Evolutionary conservation across 208 protist genomes (phyloP).

Genomic region (Crithidia expoeki): DNA sequence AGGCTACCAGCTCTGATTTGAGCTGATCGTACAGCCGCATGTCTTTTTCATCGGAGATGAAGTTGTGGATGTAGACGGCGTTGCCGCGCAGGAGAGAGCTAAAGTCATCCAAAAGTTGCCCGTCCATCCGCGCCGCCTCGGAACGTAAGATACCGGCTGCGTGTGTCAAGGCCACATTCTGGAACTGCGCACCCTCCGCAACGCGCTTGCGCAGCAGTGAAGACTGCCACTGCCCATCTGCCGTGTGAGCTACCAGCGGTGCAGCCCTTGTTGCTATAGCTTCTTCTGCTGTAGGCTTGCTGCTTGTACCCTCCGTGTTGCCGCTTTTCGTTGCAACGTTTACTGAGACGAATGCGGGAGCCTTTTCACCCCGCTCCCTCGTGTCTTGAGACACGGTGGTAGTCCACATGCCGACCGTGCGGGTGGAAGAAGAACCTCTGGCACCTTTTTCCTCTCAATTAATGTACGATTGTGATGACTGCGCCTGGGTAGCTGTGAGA

Average conservation of each 20-base stretch:
- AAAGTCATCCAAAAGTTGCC: slow-evolving; percentile 78
- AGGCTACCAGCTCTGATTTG: slow-evolving; percentile 71
- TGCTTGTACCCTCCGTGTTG: not conserved
- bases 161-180: slow-evolving; percentile 70
- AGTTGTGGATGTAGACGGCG: slow-evolving; percentile 88
- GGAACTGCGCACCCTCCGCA: slow-evolving; percentile 42
- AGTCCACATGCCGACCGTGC: slow-evolving; percentile 7
- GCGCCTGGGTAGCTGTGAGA: no score
- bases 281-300: not conserved
- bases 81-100: slow-evolving; percentile 68
- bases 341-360: not conserved
- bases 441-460: no score
- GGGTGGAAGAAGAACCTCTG: no score
- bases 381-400: not conserved
- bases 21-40: slow-evolving; percentile 65
- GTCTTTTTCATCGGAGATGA: slow-evolving; percentile 68
- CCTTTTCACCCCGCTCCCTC: not conserved
- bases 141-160: slow-evolving; percentile 64
- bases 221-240: slow-evolving; percentile 24
- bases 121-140: slow-evolving; percentile 78
- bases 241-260: not conserved
- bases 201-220: slow-evolving; percentile 55
- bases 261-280: not conserved
- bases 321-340: no score
- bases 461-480: no score